Base-by-base conservation (phyloP, 768 basidiomycete species). In the Udeniomyces megalosporus region DNA sequence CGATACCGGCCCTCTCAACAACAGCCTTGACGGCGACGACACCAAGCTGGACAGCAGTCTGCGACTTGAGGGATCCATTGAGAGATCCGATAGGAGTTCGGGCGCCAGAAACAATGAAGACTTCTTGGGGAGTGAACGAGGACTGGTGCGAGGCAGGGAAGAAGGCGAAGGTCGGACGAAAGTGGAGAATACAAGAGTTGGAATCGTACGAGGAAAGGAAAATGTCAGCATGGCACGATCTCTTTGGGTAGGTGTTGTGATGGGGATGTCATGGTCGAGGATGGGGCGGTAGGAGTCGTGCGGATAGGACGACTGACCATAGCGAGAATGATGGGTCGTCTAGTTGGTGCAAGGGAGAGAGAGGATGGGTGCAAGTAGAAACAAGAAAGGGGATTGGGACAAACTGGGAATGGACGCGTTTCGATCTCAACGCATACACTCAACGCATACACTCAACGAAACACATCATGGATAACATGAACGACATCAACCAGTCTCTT, bases 41-140 rank as follows among this genome's bases (percentile, higher is more conserved):
- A 68, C 95, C 95, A 61, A 99, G 85, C 72, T 99, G 84, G 56
- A 89, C 82, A 15, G 93, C 93, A 15, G 88, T 87, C 72, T 93
- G 77, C 50, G 82, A 77, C 75, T 93, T 89, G 75, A 99, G 82
- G 12, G 82, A 71, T 56, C 95, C 95, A 70, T 92, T 88, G 72
- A 97, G 79, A 47, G 89, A 88, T 48, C 88, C 92, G 66, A 93
- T 86, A 48, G 95, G 91, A 14, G 95, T 99, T 67, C 95, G 84
- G 58, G 86, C 83, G 31, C 89, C 92, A 69, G 88, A 83, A 69
- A 95, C 86, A 76, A 96, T 93, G 77, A 69, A 73, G 63, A 75
- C 69, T 15, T 54, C 42, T 61, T 71, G 66, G n/a, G 68, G 63
- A 34, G 63, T 65, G 58, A 65, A 65, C 31, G 63, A 28, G 38